Percentiles rank a stretch among this genome's conserved stretches.
Conservation (phyloP, 1,139 yeast species). For the Suhomyces maxii region DNA sequence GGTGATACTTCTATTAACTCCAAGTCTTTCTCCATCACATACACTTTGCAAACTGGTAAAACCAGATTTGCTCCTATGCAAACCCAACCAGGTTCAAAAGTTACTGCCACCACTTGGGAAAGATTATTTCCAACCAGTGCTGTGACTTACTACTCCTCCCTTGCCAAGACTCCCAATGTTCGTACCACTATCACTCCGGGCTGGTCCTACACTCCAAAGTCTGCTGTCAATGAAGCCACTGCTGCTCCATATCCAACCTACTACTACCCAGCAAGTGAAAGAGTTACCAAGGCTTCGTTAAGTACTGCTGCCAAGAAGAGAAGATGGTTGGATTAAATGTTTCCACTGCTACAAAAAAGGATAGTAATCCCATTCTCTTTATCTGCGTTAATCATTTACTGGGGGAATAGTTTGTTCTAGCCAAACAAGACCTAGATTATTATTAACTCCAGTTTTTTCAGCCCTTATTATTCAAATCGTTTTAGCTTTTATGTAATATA, state of each 20-base stretch:
- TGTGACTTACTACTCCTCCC: slow-evolving; percentile 53
- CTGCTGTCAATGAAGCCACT: slow-evolving; percentile 64
- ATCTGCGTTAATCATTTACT: too few species aligned
- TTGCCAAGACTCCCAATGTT: slow-evolving; percentile 44
- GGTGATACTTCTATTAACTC: slow-evolving; percentile 30
- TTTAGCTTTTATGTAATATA: background rate
- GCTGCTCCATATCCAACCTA: slow-evolving; percentile 66
- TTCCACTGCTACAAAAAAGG: too few species aligned
- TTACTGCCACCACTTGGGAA: slow-evolving; percentile 67
- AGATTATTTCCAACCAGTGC: slow-evolving; percentile 65
- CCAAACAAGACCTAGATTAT: too few species aligned
- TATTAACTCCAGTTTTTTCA: background rate
- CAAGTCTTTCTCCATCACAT: slow-evolving; percentile 50
- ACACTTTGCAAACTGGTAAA: slow-evolving; percentile 72
- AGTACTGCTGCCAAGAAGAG: slow-evolving; percentile 36
- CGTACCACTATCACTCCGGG: slow-evolving; percentile 75
- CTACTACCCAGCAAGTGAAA: slow-evolving; percentile 41
- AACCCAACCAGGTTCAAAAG: slow-evolving; percentile 69
- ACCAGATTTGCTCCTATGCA: slow-evolving; percentile 91
- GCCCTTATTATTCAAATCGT: background rate
- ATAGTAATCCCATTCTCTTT: too few species aligned
- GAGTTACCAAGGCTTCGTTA: slow-evolving; percentile 41
- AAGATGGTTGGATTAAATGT: slow-evolving; percentile 33
- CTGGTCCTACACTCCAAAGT: slow-evolving; percentile 72
- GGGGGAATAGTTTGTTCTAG: too few species aligned